phyloP scores from a whole-genome alignment of 352 stramenopile species.

The Pythium periplocum region DNA sequence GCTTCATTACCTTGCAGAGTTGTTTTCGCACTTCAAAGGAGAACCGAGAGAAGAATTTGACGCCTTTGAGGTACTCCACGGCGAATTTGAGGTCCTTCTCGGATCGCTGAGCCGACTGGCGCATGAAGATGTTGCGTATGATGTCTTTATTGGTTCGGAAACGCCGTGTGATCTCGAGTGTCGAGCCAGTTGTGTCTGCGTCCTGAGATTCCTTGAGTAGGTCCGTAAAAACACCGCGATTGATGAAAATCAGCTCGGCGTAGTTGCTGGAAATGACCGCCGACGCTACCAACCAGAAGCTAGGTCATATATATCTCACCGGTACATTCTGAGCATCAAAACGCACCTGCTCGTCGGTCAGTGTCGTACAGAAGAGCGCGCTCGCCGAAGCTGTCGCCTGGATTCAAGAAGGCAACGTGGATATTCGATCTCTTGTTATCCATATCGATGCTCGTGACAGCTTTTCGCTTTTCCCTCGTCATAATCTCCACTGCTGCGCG shows the following conservation, averaged over 20 bases:
- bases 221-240: conserved; percentile 58
- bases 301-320: neutral
- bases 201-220: conserved; percentile 61
- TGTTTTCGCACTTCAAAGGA: conserved; percentile 85
- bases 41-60: conserved; percentile 86
- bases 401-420: conserved; percentile 36
- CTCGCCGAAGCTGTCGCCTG: conserved; percentile 77
- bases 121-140: conserved; percentile 81
- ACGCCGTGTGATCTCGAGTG: conserved; percentile 65
- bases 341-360: conserved; percentile 54
- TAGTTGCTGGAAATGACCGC: conserved; percentile 39
- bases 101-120: conserved; percentile 51
- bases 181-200: conserved; percentile 24
- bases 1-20: conserved; percentile 74
- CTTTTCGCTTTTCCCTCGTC: conserved; percentile 10
- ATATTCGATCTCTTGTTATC: conserved; percentile 10
- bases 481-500: conserved; percentile 46
- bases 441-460: too few relatives aligned
- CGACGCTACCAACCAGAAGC: conserved; percentile 29
- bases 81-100: conserved; percentile 85
- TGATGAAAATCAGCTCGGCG: conserved; percentile 67
- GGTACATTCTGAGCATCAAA: too few relatives aligned
- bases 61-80: conserved; percentile 80
- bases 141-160: conserved; percentile 87
- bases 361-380: conserved; percentile 52